Evolutionary conservation across 305 asterid genomes (phyloP).

Genomic region (Solanum hybrid): DNA sequence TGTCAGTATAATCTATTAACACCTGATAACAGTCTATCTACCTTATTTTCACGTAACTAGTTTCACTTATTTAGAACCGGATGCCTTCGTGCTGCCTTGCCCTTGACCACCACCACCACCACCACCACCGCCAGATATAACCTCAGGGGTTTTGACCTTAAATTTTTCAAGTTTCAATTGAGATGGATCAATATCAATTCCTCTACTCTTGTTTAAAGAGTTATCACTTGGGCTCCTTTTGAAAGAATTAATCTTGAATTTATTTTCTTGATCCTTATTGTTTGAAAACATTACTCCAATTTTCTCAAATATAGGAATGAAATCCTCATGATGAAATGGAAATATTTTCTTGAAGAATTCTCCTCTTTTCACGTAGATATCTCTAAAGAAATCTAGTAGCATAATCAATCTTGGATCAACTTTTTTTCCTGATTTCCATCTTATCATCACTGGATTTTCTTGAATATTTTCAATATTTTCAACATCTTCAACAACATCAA

Average conservation of each 20-base stretch:
- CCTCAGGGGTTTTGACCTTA: slow-evolving; percentile 37
- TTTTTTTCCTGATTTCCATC: slow-evolving; percentile 60
- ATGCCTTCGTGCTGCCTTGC: background rate
- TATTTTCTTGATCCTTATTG: background rate
- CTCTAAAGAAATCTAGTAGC: slow-evolving; percentile 36
- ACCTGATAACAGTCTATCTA: background rate
- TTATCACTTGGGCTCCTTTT: slow-evolving; percentile 13
- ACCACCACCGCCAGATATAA: background rate
- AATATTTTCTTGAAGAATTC: slow-evolving; percentile 37
- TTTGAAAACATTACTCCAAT: slow-evolving; percentile 4
- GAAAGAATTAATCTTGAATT: background rate
- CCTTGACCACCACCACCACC: background rate
- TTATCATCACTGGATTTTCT: slow-evolving; percentile 9
- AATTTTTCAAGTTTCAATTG: slow-evolving; percentile 22
- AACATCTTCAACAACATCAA: background rate
- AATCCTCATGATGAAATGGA: slow-evolving; percentile 20
- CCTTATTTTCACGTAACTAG: background rate
- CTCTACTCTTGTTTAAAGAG: slow-evolving; percentile 9
- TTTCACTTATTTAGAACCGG: background rate
- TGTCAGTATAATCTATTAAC: background rate
- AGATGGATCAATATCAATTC: background rate
- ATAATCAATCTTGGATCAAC: slow-evolving; percentile 37
- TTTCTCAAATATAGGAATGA: slow-evolving; percentile 16
- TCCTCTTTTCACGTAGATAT: slow-evolving; percentile 19
- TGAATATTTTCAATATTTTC: background rate